These are phyloP conservation scores for Pythium oligandrum DNA, from an alignment of 352 stramenopile species.

Conservation along the genomic window DNA sequence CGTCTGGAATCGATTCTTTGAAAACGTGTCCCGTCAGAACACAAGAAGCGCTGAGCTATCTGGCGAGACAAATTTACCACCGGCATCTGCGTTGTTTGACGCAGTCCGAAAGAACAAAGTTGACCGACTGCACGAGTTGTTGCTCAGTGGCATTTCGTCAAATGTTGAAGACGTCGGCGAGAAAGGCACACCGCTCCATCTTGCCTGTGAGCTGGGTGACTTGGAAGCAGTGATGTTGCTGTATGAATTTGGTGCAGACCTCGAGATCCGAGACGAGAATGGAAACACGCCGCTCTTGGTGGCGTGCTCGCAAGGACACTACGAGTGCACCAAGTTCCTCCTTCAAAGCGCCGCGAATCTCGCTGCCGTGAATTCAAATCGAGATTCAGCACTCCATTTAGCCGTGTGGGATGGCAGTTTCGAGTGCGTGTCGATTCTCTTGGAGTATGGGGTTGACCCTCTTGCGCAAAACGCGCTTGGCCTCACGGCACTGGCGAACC, in stretches of 20 bases:
- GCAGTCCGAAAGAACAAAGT: conserved; percentile 43
- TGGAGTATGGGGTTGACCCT: conserved; percentile 58
- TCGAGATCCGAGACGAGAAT: conserved; percentile 62
- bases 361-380: conserved; percentile 29
- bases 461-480: conserved; percentile 41
- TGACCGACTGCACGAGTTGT: conserved; percentile 33
- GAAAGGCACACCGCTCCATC: conserved; percentile 63
- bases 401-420: conserved; percentile 62
- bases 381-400: conserved; percentile 58
- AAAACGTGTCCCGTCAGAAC: conserved; percentile 32
- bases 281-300: conserved; percentile 62
- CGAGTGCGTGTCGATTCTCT: conserved; percentile 53
- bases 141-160: conserved; percentile 43
- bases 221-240: conserved; percentile 60
- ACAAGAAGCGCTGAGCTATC: conserved; percentile 4
- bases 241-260: conserved; percentile 55
- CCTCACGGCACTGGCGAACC: conserved; percentile 45
- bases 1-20: conserved; percentile 78
- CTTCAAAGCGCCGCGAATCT: conserved; percentile 67
- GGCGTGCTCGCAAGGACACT: conserved; percentile 66
- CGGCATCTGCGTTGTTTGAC: conserved; percentile 34
- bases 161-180: conserved; percentile 58
- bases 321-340: conserved; percentile 60
- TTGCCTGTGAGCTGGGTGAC: conserved; percentile 62
- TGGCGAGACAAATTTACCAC: conserved; percentile 1